These are phyloP conservation scores for Heliocybe sulcata DNA, from an alignment of 1,284 basidiomycete species.

Conservation along the genomic window DNA sequence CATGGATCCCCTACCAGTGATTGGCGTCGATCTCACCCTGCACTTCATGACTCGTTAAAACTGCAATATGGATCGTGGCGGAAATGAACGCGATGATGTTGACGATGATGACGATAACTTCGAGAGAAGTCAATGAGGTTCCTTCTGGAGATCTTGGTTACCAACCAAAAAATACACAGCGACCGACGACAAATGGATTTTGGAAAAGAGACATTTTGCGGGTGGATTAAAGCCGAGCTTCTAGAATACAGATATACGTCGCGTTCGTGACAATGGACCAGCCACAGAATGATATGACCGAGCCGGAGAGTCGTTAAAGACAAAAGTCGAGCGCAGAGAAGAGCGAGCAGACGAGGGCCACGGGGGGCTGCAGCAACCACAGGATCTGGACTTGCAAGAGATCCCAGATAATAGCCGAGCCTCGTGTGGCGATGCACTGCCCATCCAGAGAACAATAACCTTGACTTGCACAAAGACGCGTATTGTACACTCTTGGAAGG, in stretches of 20 bases:
- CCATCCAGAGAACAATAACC: background rate
- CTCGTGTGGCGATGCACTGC: background rate
- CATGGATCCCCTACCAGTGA: background rate
- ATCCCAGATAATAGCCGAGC: too few species aligned
- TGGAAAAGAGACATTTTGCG: background rate
- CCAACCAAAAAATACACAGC: constrained; percentile 51
- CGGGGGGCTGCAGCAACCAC: background rate
- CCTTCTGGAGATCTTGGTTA: background rate
- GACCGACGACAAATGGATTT: constrained; percentile 41
- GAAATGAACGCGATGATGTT: constrained; percentile 45
- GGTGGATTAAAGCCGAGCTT: background rate
- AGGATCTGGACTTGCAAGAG: background rate
- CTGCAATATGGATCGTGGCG: constrained; percentile 48
- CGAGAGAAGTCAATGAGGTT: constrained; percentile 1
- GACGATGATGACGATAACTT: constrained; percentile 47
- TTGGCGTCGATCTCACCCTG: constrained; percentile 24
- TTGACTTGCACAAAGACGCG: background rate
- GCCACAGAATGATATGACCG: background rate
- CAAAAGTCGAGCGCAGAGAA: background rate
- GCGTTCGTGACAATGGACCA: background rate
- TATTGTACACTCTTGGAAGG: background rate
- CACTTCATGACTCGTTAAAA: constrained; percentile 24
- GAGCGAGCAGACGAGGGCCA: background rate
- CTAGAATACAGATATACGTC: background rate
- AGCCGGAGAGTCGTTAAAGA: background rate